These are phyloP conservation scores for Chytriomyces sp. DNA, from an alignment of 192 early-diverging fungal species.

Conservation along the genomic window DNA sequence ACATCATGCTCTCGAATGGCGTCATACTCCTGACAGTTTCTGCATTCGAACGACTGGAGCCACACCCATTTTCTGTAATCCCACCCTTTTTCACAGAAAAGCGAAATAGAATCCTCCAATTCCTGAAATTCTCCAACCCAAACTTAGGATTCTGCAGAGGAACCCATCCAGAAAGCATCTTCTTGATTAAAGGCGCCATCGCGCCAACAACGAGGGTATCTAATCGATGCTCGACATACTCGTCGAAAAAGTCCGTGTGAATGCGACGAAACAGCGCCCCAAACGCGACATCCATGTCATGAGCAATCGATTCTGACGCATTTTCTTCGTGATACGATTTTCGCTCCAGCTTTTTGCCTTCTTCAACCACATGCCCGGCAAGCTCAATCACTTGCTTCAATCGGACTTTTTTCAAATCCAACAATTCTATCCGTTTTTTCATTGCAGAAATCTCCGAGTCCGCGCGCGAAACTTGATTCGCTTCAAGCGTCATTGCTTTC, in stretches of 20 bases:
- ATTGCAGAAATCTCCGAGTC: conserved; percentile 29
- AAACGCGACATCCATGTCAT: conserved; percentile 31
- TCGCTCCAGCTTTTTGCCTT: conserved; percentile 51
- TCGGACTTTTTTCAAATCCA: conserved; percentile 32
- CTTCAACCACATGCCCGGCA: conserved; percentile 38
- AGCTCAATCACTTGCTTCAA: conserved; percentile 43
- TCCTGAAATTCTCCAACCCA: conserved; percentile 54
- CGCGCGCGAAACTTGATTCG: conserved; percentile 33
- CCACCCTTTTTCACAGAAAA: conserved; percentile 35
- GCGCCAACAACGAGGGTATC: conserved; percentile 70
- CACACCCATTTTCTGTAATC: conserved; percentile 39
- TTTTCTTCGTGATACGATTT: conserved; percentile 47
- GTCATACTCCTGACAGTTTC: conserved; percentile 59
- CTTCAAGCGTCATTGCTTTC: conserved; percentile 60
- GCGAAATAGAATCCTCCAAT: conserved; percentile 66
- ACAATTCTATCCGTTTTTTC: conserved; percentile 45
- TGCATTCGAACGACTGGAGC: background rate
- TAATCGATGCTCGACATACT: conserved; percentile 63
- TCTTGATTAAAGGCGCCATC: conserved; percentile 59
- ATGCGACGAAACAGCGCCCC: conserved; percentile 62
- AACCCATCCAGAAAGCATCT: conserved; percentile 63
- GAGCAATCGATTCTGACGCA: background rate
- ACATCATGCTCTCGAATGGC: conserved; percentile 78
- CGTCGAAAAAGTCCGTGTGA: conserved; percentile 58
- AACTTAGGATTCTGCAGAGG: conserved; percentile 65